Base-by-base conservation (phyloP, 805 yeast species). In the Candida qinlingensis region DNA sequence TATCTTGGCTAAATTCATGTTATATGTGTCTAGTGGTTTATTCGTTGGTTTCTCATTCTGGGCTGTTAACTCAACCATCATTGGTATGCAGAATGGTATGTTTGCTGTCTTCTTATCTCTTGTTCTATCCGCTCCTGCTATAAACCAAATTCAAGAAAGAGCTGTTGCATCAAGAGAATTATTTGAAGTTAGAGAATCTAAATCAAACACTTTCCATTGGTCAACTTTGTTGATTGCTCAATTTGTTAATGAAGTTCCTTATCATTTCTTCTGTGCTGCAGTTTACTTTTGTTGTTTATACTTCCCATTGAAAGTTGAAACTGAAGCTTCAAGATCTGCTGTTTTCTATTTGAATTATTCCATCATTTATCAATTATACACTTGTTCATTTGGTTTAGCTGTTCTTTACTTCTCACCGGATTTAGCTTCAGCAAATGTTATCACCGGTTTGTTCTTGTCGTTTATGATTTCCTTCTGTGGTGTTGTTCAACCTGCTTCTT, bases 181-280 rank as follows among this genome's bases (percentile, higher is more conserved):
- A 41, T 85, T 68, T 59, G 88, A 85, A 63, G 87, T 81, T 10
- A 75, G 92, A 59, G 94, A 85, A 59, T 72, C 81, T 19, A 76
- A 81, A 49, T 81, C 89, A 3, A 83, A 83, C 60, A 86, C 88
- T 12, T 85, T 78, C 69, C 85, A 83, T 58, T 85, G 91, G 91
- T 72, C 82, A 12, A 66, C 77, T 39, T 67, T 85, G 63, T 59
- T 83, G 43, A 42, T 82, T 29, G 67, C 84, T 8, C 83, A 82
- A 57, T 68, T 69, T 45, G 27, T 79, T 4, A 74, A 73, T 50
- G 94, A 85, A 61, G 55, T 83, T 29, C 90, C 91, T 1, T 81
- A 81, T 63, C 76, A 76, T 50, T 54, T 75, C 34, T 47, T 75
- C 26, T 65, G 73, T 56, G 68, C 76, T 34, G 76, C 85, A 11